phyloP scores from a whole-genome alignment of 495 filamentous ascomycete genomes.

The Platismatia glauca region DNA sequence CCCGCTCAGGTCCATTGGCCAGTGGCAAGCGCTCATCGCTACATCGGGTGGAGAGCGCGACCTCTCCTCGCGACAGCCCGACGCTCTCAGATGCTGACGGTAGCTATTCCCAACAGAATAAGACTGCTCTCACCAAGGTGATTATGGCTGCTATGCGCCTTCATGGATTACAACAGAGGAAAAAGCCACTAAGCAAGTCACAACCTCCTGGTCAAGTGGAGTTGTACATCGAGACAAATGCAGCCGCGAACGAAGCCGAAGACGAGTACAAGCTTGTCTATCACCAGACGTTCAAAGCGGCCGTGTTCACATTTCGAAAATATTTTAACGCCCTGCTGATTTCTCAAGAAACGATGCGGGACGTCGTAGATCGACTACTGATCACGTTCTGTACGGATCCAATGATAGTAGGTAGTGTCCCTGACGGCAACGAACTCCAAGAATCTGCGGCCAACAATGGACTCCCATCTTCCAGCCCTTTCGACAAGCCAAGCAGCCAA shows the following conservation, averaged over 20 bases:
- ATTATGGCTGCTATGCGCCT: conserved; percentile 57
- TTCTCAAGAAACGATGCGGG: conserved; percentile 28
- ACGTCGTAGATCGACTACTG: conserved; percentile 36
- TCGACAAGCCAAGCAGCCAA: not conserved
- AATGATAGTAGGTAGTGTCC: not conserved
- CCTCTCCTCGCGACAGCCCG: conserved; percentile 9
- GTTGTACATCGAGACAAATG: not conserved
- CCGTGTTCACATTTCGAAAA: conserved; percentile 48
- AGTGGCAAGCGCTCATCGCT: conserved; percentile 22
- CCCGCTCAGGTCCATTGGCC: not conserved
- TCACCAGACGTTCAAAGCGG: conserved; percentile 54
- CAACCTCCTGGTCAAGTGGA: conserved; percentile 6
- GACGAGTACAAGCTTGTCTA: conserved; percentile 60
- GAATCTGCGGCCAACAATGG: not conserved
- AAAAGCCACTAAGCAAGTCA: conserved; percentile 19
- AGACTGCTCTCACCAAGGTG: conserved; percentile 34
- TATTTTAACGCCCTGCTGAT: conserved; percentile 31
- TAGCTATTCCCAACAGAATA: conserved; percentile 37
- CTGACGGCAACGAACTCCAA: not conserved
- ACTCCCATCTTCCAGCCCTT: not conserved
- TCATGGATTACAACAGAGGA: conserved; percentile 48
- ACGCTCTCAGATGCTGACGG: conserved; percentile 38
- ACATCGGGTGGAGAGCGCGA: conserved; percentile 19
- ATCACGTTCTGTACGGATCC: conserved; percentile 37
- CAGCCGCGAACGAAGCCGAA: conserved; percentile 30